Evolutionary conservation across 2,329 filamentous ascomycete species (phyloP).

Genomic region (Gremmenia infestans): DNA sequence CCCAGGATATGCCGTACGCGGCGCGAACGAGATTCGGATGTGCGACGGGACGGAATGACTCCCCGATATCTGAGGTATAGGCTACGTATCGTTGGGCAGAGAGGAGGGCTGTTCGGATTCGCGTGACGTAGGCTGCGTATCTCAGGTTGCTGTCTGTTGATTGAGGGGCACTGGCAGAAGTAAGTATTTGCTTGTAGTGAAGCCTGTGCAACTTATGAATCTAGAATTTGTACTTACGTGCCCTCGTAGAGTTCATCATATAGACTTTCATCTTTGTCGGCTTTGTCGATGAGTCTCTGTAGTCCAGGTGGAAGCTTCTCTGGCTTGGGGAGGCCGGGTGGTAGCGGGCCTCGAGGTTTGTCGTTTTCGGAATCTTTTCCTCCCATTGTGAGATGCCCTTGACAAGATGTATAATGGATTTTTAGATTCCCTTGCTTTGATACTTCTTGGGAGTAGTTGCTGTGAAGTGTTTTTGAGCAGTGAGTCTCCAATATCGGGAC

Average conservation of each 20-base stretch:
- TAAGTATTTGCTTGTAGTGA: slow-evolving; percentile 7
- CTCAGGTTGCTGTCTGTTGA: slow-evolving; percentile 81
- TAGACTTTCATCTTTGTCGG: slow-evolving; percentile 63
- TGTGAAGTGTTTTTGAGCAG: background rate
- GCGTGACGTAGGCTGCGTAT: slow-evolving; percentile 87
- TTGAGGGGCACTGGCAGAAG: slow-evolving; percentile 55
- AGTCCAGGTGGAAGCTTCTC: slow-evolving; percentile 49
- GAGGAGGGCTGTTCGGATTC: slow-evolving; percentile 79
- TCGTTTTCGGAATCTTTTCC: slow-evolving; percentile 24
- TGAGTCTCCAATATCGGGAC: background rate
- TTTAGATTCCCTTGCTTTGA: background rate
- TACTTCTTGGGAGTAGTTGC: background rate
- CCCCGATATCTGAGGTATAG: slow-evolving; percentile 94
- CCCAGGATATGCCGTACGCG: slow-evolving; percentile 89
- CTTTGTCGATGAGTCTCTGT: slow-evolving; percentile 53
- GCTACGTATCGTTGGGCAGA: slow-evolving; percentile 94
- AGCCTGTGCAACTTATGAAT: background rate
- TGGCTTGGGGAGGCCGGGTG: slow-evolving; percentile 20
- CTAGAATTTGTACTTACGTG: slow-evolving; percentile 52
- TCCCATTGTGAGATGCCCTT: slow-evolving; percentile 16
- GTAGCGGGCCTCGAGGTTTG: slow-evolving; percentile 21
- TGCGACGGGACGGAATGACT: slow-evolving; percentile 89
- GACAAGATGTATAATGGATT: background rate
- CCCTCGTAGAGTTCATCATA: slow-evolving; percentile 75
- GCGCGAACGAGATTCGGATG: slow-evolving; percentile 75